Conservation (phyloP, 306 rosid genomes). For the Herpetospermum pedunculosum region DNA sequence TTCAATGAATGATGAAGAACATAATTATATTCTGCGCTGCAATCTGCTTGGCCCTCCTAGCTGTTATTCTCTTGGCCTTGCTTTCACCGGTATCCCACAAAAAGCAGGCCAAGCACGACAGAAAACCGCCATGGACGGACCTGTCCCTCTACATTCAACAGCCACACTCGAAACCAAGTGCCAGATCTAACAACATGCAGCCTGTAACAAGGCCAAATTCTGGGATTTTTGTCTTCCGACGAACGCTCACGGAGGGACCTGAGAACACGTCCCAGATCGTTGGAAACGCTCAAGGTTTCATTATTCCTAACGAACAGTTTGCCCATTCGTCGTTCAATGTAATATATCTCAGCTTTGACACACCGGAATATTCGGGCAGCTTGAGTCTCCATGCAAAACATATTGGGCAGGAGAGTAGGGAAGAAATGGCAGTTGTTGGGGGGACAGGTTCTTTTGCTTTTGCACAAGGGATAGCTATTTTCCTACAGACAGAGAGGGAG, state of each 20-base stretch:
- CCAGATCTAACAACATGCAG: slow-evolving; percentile 14
- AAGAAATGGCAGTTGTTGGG: slow-evolving; percentile 50
- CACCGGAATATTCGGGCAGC: slow-evolving; percentile 50
- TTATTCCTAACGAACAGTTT: slow-evolving; percentile 47
- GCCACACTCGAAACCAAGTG: slow-evolving; percentile 15
- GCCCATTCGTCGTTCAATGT: slow-evolving; percentile 54
- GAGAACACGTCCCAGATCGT: slow-evolving; percentile 52
- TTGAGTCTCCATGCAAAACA: slow-evolving; percentile 45
- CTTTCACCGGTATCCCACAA: slow-evolving; percentile 43
- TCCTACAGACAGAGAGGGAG: slow-evolving; percentile 22
- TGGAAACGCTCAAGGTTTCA: slow-evolving; percentile 64
- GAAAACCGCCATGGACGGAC: slow-evolving; percentile 44
- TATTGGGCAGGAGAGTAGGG: slow-evolving; percentile 17
- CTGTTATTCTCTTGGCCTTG: slow-evolving; percentile 55
- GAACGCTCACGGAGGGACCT: slow-evolving; percentile 55
- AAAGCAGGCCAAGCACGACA: slow-evolving; percentile 9
- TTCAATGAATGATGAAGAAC: slow-evolving; percentile 26
- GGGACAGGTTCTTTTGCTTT: slow-evolving; percentile 90
- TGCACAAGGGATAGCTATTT: slow-evolving; percentile 65
- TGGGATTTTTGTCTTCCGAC: slow-evolving; percentile 50
- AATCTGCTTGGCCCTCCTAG: slow-evolving; percentile 39
- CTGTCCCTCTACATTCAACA: slow-evolving; percentile 73
- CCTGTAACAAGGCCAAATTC: slow-evolving; percentile 7
- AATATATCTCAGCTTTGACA: slow-evolving; percentile 53
- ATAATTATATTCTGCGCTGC: slow-evolving; percentile 46